Evolutionary conservation across 1,284 basidiomycete genomes (phyloP).

Genomic region (Irpex rosettiformis): DNA sequence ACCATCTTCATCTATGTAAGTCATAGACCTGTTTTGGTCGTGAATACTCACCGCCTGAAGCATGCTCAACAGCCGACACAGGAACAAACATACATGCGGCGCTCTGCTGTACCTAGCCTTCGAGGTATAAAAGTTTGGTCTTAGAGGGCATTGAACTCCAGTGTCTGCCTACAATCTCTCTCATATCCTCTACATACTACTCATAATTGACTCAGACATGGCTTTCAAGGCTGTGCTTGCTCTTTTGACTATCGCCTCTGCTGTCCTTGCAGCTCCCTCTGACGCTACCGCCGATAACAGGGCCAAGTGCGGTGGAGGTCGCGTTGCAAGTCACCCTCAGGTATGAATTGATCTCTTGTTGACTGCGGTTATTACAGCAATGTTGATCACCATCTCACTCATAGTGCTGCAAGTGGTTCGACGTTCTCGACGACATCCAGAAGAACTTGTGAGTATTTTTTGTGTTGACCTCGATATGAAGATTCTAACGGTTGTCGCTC

Average conservation of each 20-base stretch:
- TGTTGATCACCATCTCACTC: background rate
- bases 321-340: background rate
- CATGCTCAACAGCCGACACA: background rate
- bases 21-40: background rate
- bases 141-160: background rate
- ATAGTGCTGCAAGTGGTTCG: constrained; percentile 25
- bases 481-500: background rate
- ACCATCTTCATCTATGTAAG: background rate
- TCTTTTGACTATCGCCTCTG: constrained; percentile 1
- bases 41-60: background rate
- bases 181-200: background rate
- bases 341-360: too few species aligned
- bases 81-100: background rate
- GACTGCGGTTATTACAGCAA: background rate
- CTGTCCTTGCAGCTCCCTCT: background rate
- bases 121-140: background rate
- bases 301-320: background rate
- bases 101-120: background rate
- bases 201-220: constrained; percentile 5
- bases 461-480: background rate
- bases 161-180: background rate
- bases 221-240: constrained; percentile 11
- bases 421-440: constrained; percentile 24
- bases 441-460: constrained; percentile 15
- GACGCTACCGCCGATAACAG: background rate